Conservation (phyloP, 1,284 basidiomycete species). For the Schizophyllum amplum region DNA sequence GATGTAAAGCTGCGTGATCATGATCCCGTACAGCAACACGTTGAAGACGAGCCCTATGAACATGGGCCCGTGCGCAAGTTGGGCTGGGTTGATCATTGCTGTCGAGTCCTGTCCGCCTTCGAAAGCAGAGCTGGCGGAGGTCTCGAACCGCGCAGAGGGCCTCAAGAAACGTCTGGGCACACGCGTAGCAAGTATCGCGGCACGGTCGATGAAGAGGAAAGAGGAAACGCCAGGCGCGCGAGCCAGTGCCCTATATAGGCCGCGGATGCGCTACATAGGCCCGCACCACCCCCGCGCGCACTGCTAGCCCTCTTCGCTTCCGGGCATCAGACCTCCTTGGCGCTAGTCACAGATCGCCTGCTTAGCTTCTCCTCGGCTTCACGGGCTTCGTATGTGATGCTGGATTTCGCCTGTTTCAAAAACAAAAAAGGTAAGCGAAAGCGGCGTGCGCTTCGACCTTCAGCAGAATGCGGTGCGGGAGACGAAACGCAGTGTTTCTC, state of each 20-base stretch:
- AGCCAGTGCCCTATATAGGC: not conserved
- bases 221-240: not conserved
- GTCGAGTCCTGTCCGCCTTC: not conserved
- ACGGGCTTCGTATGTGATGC: not conserved
- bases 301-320: not conserved
- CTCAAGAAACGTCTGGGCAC: not conserved
- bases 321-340: no score
- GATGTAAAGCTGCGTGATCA: conserved; percentile 17
- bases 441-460: no score
- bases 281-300: not conserved
- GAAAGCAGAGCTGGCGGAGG: not conserved
- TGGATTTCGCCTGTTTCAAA: no score
- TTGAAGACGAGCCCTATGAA: conserved; percentile 23
- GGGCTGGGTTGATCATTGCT: conserved; percentile 1
- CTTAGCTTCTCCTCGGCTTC: not conserved
- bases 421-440: no score
- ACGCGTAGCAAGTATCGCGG: not conserved
- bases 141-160: not conserved
- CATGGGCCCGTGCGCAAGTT: conserved; percentile 13
- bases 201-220: not conserved
- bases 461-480: no score
- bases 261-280: no score
- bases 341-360: no score
- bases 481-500: no score
- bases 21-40: conserved; percentile 25